Evolutionary conservation across 2,329 filamentous ascomycete species (phyloP), one percentile per base, ranked within the genome.

Genomic region (Diaporthe nobilis): DNA sequence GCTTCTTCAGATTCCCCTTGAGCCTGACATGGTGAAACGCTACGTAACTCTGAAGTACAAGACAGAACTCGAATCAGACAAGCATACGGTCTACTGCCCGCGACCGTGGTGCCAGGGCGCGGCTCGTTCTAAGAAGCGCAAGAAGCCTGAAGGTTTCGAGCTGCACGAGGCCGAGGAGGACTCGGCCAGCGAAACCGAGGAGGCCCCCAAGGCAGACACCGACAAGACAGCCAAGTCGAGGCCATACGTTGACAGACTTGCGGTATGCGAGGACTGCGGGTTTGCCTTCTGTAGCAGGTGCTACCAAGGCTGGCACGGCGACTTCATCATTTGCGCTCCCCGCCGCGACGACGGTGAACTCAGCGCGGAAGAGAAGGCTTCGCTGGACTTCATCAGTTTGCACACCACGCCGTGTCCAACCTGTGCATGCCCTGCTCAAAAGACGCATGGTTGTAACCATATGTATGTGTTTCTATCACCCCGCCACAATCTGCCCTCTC

Each of bases 401-500:
- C 92, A 98, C 85, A 97, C 96, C 0, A 95, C 95, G 15, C 92
- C 94, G 1, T 99, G 97, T 82, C 96, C 97, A 15, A 96, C 95
- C 5, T 99, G 97, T 85, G 91, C 89, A 42, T 93, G 94, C 1
- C 95, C 95, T 0, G 93, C 93, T 31, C 95, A 98, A 82, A 99
- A 99, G 87, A 95, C 94, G 1, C 92, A 94, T 81, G 97, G 97
- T 53, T 99, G 97, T 88, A 98, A 98, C 84, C 96, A 98, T 84
- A 98, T 98, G 95, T 70, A 73, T 17, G 75, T 61, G 20, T 65
- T 25, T 15, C 4, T 15, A 42, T 1, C 25, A 28, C 10, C 4
- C 28, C 44, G 3, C 17, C 9, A 25, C 15, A 3, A 4, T 8
- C 17, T 25, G 37, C 60, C 17, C 49, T 34, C 72, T n/a, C 72